These are phyloP conservation scores for Malus sylvestris DNA, from an alignment of 306 rosid genomes.

Conservation along the genomic window DNA sequence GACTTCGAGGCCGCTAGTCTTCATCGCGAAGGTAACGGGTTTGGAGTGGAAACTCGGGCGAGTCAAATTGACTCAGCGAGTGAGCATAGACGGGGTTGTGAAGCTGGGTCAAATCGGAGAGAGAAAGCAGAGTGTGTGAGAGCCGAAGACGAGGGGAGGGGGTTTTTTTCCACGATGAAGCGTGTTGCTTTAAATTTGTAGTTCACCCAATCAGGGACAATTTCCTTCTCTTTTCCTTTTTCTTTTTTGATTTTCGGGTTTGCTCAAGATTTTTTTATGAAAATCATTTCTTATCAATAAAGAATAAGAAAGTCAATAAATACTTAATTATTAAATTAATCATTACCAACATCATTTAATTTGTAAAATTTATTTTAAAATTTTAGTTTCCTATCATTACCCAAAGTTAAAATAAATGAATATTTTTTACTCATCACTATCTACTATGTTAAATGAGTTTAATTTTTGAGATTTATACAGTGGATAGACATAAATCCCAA, in stretches of 20 bases:
- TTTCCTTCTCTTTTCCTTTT: not conserved
- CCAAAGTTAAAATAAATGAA: too few species aligned
- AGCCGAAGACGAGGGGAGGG: not conserved
- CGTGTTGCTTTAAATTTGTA: slow-evolving; percentile 13
- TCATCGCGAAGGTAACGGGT: slow-evolving; percentile 35
- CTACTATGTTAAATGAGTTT: too few species aligned
- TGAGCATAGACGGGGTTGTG: not conserved
- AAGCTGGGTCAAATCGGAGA: slow-evolving; percentile 22
- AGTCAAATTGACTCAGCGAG: slow-evolving; percentile 9
- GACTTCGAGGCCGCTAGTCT: slow-evolving; percentile 40
- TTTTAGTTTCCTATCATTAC: too few species aligned
- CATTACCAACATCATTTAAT: too few species aligned
- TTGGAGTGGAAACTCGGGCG: slow-evolving; percentile 12
- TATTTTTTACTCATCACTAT: too few species aligned
- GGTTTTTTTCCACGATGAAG: not conserved
- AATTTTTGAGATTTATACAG: too few species aligned
- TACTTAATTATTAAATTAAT: too few species aligned
- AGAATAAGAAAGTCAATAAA: too few species aligned
- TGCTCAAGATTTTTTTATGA: not conserved
- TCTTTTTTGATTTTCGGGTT: not conserved
- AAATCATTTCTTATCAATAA: too few species aligned
- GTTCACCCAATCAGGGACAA: not conserved
- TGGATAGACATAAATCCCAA: too few species aligned
- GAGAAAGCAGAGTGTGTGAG: not conserved
- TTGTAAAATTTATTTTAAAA: too few species aligned